Evolutionary conservation across 495 filamentous ascomycete species (phyloP).

Genomic region (Paragyromitra xinjiangensis): DNA sequence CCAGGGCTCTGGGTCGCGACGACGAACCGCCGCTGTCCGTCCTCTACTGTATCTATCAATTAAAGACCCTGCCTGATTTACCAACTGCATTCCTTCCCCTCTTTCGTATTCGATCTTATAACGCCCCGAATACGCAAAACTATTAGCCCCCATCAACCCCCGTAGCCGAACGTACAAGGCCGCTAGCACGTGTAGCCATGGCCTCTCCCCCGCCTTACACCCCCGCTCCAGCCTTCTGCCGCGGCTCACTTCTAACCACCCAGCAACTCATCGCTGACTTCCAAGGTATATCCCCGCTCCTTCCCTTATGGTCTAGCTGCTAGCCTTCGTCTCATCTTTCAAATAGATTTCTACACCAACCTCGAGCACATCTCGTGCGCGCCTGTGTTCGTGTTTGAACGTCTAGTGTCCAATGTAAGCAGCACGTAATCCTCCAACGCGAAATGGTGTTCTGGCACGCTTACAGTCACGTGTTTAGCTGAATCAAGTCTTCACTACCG

Average conservation of each 20-base stretch:
- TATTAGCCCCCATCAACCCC: background rate
- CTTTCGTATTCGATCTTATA: background rate
- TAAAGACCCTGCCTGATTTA: background rate
- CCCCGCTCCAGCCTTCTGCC: slow-evolving; percentile 2
- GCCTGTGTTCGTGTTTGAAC: slow-evolving; percentile 12
- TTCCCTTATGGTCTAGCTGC: background rate
- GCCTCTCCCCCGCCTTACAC: slow-evolving; percentile 12
- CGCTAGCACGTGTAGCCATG: background rate
- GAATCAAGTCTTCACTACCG: background rate
- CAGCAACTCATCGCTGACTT: slow-evolving; percentile 10
- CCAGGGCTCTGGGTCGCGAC: too few species aligned
- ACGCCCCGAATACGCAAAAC: background rate
- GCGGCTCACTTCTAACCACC: background rate
- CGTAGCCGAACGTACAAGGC: background rate
- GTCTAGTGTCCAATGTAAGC: slow-evolving; percentile 13
- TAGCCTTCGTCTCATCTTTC: background rate
- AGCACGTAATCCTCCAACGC: background rate
- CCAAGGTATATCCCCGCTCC: slow-evolving; percentile 1
- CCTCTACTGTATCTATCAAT: background rate
- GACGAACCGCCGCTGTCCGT: background rate
- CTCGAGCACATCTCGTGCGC: slow-evolving; percentile 3
- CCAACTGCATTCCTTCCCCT: background rate
- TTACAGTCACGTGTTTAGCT: background rate
- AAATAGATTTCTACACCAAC: slow-evolving; percentile 12
- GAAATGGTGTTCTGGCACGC: background rate